phyloP scores from a whole-genome alignment of 352 stramenopile genomes.

The Aphanomyces stellatus region DNA sequence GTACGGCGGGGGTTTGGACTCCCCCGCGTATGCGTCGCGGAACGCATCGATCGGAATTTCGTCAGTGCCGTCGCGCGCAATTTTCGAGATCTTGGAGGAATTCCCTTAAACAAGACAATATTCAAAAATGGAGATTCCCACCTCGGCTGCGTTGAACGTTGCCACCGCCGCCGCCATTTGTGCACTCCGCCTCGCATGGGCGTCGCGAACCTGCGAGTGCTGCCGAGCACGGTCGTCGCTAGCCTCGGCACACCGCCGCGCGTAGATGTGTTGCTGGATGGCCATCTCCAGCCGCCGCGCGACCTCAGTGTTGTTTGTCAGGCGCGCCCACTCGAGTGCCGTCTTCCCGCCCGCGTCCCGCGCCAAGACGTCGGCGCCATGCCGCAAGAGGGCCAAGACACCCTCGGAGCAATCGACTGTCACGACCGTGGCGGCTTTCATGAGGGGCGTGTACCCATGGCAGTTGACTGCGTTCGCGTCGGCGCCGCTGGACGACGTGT shows the following conservation, averaged over 20 bases:
- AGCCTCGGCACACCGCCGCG: neutral
- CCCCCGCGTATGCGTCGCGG: neutral
- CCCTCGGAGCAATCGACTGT: neutral
- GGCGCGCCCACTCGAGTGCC: conserved; percentile 55
- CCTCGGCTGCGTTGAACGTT: too few relatives aligned
- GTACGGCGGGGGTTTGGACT: conserved; percentile 15
- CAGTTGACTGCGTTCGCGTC: conserved; percentile 44
- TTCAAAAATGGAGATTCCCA: too few relatives aligned
- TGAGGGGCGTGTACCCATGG: conserved; percentile 59
- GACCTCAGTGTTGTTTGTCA: conserved; percentile 34
- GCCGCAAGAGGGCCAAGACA: neutral
- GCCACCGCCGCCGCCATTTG: neutral
- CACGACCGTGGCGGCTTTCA: conserved; percentile 52
- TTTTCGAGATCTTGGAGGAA: too few relatives aligned
- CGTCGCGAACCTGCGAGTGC: neutral
- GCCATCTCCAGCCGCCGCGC: conserved; percentile 3
- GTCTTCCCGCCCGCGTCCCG: conserved; percentile 46
- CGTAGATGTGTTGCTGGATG: conserved; percentile 2
- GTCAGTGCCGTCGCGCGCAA: neutral
- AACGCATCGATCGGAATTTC: neutral
- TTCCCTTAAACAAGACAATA: too few relatives aligned
- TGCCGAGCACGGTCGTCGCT: neutral
- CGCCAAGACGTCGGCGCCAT: conserved; percentile 29
- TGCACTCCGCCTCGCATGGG: neutral
- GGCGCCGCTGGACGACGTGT: conserved; percentile 30